Evolutionary conservation across 2,329 filamentous ascomycete species (phyloP).

Genomic region (Chrysoporthe austroafricana): DNA sequence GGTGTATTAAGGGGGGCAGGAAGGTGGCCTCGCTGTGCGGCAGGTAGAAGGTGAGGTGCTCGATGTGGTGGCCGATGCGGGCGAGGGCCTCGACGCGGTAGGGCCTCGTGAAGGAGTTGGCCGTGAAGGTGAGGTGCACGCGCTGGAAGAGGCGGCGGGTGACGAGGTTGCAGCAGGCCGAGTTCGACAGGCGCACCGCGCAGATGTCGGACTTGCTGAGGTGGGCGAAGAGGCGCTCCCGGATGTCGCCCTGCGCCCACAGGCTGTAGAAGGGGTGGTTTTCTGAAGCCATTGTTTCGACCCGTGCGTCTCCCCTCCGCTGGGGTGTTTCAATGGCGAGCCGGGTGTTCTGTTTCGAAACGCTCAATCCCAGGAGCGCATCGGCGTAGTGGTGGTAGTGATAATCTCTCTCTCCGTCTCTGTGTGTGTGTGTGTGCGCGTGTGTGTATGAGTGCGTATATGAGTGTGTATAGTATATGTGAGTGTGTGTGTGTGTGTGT

Average conservation of each 20-base stretch:
- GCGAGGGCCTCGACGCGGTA: constrained; percentile 74
- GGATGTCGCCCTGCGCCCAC: constrained; percentile 56
- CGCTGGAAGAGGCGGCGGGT: constrained; percentile 72
- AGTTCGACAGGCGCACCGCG: constrained; percentile 67
- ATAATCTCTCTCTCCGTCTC: neutral
- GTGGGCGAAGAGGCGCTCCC: constrained; percentile 53
- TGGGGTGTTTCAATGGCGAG: constrained; percentile 7
- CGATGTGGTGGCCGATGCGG: constrained; percentile 77
- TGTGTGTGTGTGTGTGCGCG: neutral
- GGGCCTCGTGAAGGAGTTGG: constrained; percentile 76
- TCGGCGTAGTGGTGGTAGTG: neutral
- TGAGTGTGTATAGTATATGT: neutral
- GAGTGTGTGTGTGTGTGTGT: neutral
- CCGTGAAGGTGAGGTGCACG: constrained; percentile 70
- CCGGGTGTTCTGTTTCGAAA: neutral
- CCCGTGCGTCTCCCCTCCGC: constrained; percentile 32
- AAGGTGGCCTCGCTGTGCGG: constrained; percentile 79
- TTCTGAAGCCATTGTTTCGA: constrained; percentile 52
- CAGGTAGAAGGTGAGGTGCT: constrained; percentile 77
- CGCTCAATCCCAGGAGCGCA: neutral
- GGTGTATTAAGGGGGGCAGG: constrained; percentile 82
- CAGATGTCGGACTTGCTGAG: constrained; percentile 58
- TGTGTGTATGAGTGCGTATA: neutral
- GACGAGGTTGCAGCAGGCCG: constrained; percentile 71
- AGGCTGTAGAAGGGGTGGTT: constrained; percentile 58